phyloP scores from a whole-genome alignment of 306 rosid genomes.

The Cicer cuneatum region DNA sequence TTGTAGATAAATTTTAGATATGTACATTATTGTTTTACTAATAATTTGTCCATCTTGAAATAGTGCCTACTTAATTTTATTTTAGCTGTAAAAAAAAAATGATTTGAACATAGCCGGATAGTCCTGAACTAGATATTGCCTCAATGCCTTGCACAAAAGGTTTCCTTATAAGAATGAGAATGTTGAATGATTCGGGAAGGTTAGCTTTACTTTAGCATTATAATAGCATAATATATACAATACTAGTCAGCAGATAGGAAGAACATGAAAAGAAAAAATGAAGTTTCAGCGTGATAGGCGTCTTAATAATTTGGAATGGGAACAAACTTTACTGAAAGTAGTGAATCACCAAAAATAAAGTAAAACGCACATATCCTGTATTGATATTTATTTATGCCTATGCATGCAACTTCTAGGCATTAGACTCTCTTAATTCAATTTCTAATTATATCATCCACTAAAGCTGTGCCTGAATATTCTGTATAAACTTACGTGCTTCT shows the following conservation, averaged over 20 bases:
- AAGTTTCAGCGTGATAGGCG: slow-evolving; percentile 7
- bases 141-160: too few species aligned
- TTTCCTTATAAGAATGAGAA: too few species aligned
- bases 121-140: too few species aligned
- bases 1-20: too few species aligned
- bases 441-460: neutral
- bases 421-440: neutral
- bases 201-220: too few species aligned
- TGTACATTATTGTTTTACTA: too few species aligned
- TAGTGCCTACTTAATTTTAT: too few species aligned
- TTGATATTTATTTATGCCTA: neutral
- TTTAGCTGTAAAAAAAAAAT: too few species aligned
- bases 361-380: slow-evolving; percentile 12
- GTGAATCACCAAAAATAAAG: neutral
- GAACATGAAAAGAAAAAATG: neutral
- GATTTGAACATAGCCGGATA: too few species aligned
- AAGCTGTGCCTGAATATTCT: slow-evolving; percentile 24
- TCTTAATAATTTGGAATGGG: slow-evolving; percentile 10
- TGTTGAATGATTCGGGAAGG: too few species aligned
- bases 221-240: neutral
- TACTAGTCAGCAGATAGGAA: neutral
- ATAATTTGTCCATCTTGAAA: too few species aligned
- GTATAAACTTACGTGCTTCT: neutral
- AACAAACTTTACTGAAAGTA: slow-evolving; percentile 35
- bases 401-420: neutral